Evolutionary conservation across 257 asterid genomes (phyloP), one percentile per base, ranked within the genome.

Genomic region (Eucommia ulmoides): DNA sequence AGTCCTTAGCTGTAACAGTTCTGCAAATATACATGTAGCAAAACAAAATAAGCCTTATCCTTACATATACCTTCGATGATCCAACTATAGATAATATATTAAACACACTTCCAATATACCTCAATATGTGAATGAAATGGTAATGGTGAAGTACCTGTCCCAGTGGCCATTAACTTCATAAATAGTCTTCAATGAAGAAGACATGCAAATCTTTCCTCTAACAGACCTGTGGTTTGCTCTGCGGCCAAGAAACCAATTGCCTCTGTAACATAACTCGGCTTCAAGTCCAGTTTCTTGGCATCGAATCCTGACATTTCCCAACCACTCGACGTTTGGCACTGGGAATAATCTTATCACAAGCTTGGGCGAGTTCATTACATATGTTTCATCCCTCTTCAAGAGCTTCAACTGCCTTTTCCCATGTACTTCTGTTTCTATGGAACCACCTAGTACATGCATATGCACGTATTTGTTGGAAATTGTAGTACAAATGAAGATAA

Each of bases 341-440:
- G 97, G 97, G n/a, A 89, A 29, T 15, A 89, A 66, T 29, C 81
- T 52, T 24, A 85, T 78, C 15, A 89, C 80, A 1, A 85, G 77
- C n/a, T 82, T 76, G 1, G 96, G 96, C 10, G 88, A 70, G 66
- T 73, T 80, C 82, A 80, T 76, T 0, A 64, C 57, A 67, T 89
- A 89, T 0, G 80, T 80, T 65, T 89, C 97, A 0, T 70, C 67
- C 52, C 41, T 63, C 59, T 64, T 64, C 10, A 68, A 41, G 20
- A 89, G 77, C 73, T 73, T 84, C 45, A 84, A 22, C 41, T 61
- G 62, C 24, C 80, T 58, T 49, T 61, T 71, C 23, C 97, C 96
- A 19, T 58, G 72, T 14, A 89, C 77, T 68, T 78, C 94, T 2
- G 83, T 73, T 56, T 78, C 93, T 9, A 89, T 63, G 50, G 70